phyloP scores from a whole-genome alignment of 331 rosid species.

The Dryas integrifolia region DNA sequence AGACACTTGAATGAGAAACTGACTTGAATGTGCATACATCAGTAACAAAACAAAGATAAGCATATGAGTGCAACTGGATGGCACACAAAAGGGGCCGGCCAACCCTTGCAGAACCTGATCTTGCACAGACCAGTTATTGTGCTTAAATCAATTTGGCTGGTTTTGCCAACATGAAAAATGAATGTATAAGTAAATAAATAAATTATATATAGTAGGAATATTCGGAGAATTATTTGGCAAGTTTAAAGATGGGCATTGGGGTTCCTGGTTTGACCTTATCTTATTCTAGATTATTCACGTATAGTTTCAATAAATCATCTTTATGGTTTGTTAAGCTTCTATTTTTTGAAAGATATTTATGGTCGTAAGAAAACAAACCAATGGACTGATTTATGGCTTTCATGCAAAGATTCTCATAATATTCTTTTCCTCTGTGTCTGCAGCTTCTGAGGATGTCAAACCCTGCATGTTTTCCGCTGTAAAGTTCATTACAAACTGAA shows the following conservation, averaged over 20 bases:
- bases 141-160: not conserved
- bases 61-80: not conserved
- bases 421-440: slow-evolving; percentile 76
- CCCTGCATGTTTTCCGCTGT: slow-evolving; percentile 56
- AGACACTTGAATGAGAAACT: slow-evolving; percentile 13
- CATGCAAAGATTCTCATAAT: slow-evolving; percentile 97
- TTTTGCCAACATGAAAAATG: not conserved
- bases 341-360: not conserved
- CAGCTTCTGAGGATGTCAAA: slow-evolving; percentile 75
- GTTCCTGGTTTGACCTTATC: not conserved
- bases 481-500: slow-evolving; percentile 35
- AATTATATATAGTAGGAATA: not conserved
- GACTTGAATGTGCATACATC: not conserved
- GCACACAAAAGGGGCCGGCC: not conserved
- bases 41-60: not conserved
- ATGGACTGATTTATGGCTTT: slow-evolving; percentile 97
- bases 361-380: slow-evolving; percentile 40
- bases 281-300: not conserved
- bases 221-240: not conserved
- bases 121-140: not conserved
- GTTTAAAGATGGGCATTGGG: not conserved
- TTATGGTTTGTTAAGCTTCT: slow-evolving; percentile 13
- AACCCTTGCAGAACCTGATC: slow-evolving; percentile 17
- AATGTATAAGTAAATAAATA: not conserved
- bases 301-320: too few relatives aligned